phyloP scores from a whole-genome alignment of 2,329 filamentous ascomycete species.

The Hymenoscyphus albidus region DNA sequence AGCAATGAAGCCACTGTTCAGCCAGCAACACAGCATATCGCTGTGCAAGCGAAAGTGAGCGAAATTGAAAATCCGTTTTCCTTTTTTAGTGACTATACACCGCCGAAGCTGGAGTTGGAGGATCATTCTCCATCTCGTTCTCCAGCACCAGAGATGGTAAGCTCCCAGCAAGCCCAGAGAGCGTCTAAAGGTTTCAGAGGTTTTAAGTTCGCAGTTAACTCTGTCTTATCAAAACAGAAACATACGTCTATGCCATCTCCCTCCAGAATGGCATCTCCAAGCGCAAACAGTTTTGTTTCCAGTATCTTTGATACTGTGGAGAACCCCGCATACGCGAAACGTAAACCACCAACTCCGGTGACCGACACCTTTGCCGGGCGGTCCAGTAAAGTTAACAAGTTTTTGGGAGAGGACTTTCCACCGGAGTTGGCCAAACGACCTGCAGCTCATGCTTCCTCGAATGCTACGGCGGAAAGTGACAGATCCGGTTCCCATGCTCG shows the following conservation, averaged over 20 bases:
- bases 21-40: background rate
- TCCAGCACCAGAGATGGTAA: constrained; percentile 9
- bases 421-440: background rate
- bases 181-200: constrained; percentile 14
- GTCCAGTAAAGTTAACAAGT: constrained; percentile 8
- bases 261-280: background rate
- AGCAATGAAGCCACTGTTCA: constrained; percentile 12
- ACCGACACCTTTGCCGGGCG: background rate
- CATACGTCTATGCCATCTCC: constrained; percentile 3
- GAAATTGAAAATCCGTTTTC: constrained; percentile 5
- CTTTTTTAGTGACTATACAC: constrained; percentile 17
- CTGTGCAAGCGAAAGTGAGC: background rate
- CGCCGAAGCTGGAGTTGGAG: constrained; percentile 12
- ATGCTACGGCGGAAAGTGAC: background rate
- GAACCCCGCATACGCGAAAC: constrained; percentile 7
- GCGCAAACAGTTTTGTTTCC: constrained; percentile 9
- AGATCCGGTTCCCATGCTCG: constrained; percentile 11
- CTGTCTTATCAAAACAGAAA: constrained; percentile 14
- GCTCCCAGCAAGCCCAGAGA: constrained; percentile 3
- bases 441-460: background rate
- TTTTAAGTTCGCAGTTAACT: constrained; percentile 10
- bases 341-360: background rate
- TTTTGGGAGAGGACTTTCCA: constrained; percentile 12
- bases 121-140: constrained; percentile 10
- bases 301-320: constrained; percentile 14